Evolutionary conservation across 108 stramenopile genomes (phyloP).

Genomic region (Skeletonema potamos): DNA sequence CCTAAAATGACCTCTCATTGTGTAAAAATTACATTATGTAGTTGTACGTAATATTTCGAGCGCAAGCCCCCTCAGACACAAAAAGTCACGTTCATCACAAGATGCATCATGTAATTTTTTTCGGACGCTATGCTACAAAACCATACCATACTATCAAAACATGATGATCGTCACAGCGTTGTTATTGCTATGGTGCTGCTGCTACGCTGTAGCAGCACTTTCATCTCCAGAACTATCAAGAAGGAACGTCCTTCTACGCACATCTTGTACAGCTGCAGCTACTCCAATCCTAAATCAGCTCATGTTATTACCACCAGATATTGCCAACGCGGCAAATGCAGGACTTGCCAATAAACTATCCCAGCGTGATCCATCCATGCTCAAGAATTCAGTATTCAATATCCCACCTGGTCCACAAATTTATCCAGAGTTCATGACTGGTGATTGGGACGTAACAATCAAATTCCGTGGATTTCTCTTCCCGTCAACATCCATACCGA

Average conservation of each 20-base stretch:
- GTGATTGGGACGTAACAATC: conserved; percentile 56
- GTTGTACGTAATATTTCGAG: too few species aligned
- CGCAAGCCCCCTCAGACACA: too few species aligned
- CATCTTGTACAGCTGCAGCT: not conserved
- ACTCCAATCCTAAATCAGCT: not conserved
- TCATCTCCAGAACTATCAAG: not conserved
- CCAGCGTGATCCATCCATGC: conserved; percentile 54
- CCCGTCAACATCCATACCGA: conserved; percentile 61
- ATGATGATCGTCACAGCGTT: not conserved
- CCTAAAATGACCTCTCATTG: too few species aligned
- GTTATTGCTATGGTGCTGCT: not conserved
- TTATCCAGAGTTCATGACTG: conserved; percentile 71
- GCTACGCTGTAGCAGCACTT: not conserved
- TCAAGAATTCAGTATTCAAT: conserved; percentile 77
- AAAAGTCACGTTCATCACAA: too few species aligned
- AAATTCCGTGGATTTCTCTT: conserved; percentile 69
- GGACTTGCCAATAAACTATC: conserved; percentile 58
- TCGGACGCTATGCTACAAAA: too few species aligned
- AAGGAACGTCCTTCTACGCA: not conserved
- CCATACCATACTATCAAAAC: too few species aligned
- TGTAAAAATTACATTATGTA: too few species aligned
- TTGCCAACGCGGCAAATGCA: not conserved
- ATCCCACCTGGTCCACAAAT: conserved; percentile 70
- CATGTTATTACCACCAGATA: not conserved
- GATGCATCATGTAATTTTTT: too few species aligned